Evolutionary conservation across 192 early-diverging fungal species (phyloP), one percentile per base, ranked within the genome.

Genomic region (Gryganskiella cystojenkinii): DNA sequence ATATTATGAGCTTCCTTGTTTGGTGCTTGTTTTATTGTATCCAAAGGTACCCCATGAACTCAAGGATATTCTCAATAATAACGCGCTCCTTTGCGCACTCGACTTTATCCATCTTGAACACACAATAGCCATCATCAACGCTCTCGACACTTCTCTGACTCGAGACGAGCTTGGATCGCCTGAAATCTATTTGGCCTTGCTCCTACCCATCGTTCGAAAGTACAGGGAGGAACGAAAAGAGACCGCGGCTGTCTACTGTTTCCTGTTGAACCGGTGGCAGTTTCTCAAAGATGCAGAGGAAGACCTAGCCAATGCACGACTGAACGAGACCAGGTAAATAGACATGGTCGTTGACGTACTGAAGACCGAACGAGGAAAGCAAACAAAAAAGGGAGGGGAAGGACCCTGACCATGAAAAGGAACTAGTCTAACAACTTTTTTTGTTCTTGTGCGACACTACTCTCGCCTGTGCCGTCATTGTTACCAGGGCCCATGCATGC

Each of bases 401-500:
- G n/a, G n/a, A n/a, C n/a, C n/a, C n/a, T n/a, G n/a, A n/a, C n/a
- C n/a, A n/a, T n/a, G n/a, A n/a, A n/a, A n/a, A n/a, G n/a, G n/a
- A 40, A 9, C 37, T 13, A 13, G 6, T 3, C 28, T 22, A 35
- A 30, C 24, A 5, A 45, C 46, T 14, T 20, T 25, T 63, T 40
- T 37, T 35, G 31, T 63, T 14, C 37, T 42, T 61, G 59, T 61
- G 9, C 59, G 3, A 60, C 28, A 20, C 24, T 51, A 5, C 31
- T 2, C n/a, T 11, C 47, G 52, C 25, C 40, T 24, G n/a, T 22
- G 56, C 58, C 9, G 71, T 19, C 37, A 19, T 30, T 42, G 31
- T 44, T 51, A 49, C n/a, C 56, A 71, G 81, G 42, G 81, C 81
- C 4, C 65, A 82, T 62, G 74, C 78, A 40, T 82, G 81, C 66